phyloP scores from a whole-genome alignment of 176 grass and related monocot genomes.

The Melocanna baccifera region DNA sequence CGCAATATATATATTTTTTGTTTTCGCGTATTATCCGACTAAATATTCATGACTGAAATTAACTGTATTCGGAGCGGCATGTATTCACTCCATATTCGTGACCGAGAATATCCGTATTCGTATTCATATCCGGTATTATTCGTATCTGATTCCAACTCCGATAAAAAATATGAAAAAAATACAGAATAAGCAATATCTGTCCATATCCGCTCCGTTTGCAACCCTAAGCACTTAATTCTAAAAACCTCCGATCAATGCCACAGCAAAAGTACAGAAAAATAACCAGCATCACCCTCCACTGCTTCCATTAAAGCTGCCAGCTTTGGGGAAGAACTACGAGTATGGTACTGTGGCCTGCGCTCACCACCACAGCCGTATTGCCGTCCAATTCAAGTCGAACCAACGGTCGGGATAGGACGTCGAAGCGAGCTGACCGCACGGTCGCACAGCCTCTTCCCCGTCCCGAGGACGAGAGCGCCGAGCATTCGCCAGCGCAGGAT shows the following conservation, averaged over 20 bases:
- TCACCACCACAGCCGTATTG: background rate
- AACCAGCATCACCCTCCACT: background rate
- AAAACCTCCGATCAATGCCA: background rate
- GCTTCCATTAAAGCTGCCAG: background rate
- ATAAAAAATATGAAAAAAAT: no score
- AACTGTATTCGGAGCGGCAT: no score
- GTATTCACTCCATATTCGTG: no score
- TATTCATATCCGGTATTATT: no score
- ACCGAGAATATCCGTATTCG: no score
- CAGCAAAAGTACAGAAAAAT: background rate
- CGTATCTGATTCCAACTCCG: no score
- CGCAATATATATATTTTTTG: no score
- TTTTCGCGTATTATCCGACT: no score
- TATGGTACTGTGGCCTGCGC: background rate
- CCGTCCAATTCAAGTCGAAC: background rate
- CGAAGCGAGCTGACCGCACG: background rate
- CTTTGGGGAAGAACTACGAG: conserved; percentile 14
- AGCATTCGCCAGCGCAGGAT: background rate
- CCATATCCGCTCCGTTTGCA: no score
- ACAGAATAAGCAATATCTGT: no score
- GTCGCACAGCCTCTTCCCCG: background rate
- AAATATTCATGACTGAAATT: no score
- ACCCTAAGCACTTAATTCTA: no score
- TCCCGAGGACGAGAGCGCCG: background rate
- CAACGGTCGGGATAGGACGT: conserved; percentile 11